Evolutionary conservation across 768 basidiomycete genomes (phyloP), one percentile per base, ranked within the genome.

Genomic region (Termitomyces sp.): DNA sequence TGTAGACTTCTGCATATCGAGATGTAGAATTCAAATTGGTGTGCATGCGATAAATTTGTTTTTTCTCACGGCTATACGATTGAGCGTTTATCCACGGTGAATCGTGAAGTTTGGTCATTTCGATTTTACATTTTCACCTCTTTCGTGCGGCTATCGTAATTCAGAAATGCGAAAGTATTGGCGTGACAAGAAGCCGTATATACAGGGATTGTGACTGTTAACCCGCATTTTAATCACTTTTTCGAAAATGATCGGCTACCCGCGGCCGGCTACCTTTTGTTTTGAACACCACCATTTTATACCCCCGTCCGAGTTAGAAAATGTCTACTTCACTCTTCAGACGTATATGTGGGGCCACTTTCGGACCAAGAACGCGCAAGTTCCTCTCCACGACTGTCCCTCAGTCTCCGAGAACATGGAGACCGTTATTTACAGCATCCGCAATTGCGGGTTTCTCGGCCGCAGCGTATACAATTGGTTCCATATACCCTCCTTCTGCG

Each of bases 401-500:
- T 39, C 58, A 37, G 19, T 35, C 58, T 45, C 52, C 57, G 23
- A 63, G 52, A 32, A 37, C 56, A 50, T 65, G 69, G 60, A 61
- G 67, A 51, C 62, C 67, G 35, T 57, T 68, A 45, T 59, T 65
- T 42, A 47, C 56, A 23, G 50, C 57, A 42, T 61, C 71, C 46
- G 71, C 68, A 3, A 65, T 70, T 27, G 64, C 69, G 5, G 70
- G 67, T 1, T 57, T 73, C 32, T 76, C 76, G 11, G 49, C 73
- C 37, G 70, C 73, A 6, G 76, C 76, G 12, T 80, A 79, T 46
- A 70, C 76, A n/a, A 56, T 79, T 23, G 91, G 91, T 9, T 77
- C 87, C 5, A 70, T 91, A 59, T 91, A 85, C 64, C 91, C 89
- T 6, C 91, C 86, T 6, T 70, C 79, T 0, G 67, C 87, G 27